Base-by-base conservation (phyloP, 495 filamentous ascomycete species). In the Neurospora tetraspora region DNA sequence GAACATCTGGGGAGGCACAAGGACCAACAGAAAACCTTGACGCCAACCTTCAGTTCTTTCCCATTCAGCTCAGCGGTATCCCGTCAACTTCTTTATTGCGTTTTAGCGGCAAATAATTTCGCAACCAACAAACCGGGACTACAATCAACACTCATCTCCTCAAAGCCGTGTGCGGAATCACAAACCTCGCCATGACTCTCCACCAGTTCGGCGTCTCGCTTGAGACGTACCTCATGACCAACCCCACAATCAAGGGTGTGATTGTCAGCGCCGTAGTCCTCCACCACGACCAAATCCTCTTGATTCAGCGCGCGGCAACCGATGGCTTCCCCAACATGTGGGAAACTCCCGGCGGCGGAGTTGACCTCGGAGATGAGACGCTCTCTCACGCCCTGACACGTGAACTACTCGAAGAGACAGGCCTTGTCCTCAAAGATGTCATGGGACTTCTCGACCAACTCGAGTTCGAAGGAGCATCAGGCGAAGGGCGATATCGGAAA, bases 351-450 rank as follows among this genome's bases (percentile, higher is more conserved):
- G 86, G 86, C 11, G 86, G 86, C 18, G 75, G 79, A 12, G 77
- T 81, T 39, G 86, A 88, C 47, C 71, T 74, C 31, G 76, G 80
- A 11, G 82, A 84, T 53, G 76, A 82, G 70, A 82, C 82, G 1
- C 73, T 88, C 37, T 74, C 88, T 20, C 81, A 86, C 61, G 84
- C 78, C 1, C 76, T 82, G 5, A 79, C 73, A 59, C 78, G 86
- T 14, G 86, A 88, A 77, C 72, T 88, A n/a, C 79, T 75, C 74
- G 86, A 88, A 74, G 86, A 88, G 75, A 82, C 84, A 2, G 86
- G 83, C 12, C 73, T 88, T 23, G 70, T 59, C 3, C 77, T 82
- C 36, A 75, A 47, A 12, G 74, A 70, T 31, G 76, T 85, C 18
- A 70, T 73, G 18, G 72, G 72, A 10, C 74, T 82, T 59, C 77